phyloP scores from a whole-genome alignment of 2,329 filamentous ascomycete species.

The Tolypocladium endophyticum region DNA sequence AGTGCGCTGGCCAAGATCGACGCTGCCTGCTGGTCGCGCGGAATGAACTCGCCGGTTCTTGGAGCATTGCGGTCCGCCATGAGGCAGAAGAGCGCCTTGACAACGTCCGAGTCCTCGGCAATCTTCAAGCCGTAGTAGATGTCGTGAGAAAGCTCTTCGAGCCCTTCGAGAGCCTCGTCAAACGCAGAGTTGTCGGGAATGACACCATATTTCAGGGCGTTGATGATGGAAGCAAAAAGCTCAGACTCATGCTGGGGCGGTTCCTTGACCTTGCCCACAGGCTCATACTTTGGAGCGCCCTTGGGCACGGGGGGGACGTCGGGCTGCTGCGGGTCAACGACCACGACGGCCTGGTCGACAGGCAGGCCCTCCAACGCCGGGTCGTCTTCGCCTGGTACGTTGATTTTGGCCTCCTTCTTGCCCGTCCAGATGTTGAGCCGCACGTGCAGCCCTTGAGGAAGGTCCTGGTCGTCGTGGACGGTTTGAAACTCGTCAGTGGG shows the following conservation, averaged over 20 bases:
- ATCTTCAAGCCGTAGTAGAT: slow-evolving; percentile 60
- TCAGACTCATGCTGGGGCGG: slow-evolving; percentile 27
- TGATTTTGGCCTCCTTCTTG: slow-evolving; percentile 54
- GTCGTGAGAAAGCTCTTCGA: slow-evolving; percentile 57
- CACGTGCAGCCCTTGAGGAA: slow-evolving; percentile 56
- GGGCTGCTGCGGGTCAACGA: slow-evolving; percentile 37
- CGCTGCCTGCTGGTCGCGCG: slow-evolving; percentile 42
- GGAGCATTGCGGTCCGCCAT: slow-evolving; percentile 24
- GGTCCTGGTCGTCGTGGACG: slow-evolving; percentile 52
- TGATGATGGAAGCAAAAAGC: slow-evolving; percentile 30
- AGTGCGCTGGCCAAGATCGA: slow-evolving; percentile 46
- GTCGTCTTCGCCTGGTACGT: slow-evolving; percentile 43
- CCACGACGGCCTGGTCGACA: slow-evolving; percentile 40
- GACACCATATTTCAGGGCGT: slow-evolving; percentile 35
- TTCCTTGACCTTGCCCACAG: slow-evolving; percentile 45
- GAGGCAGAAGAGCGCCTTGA: slow-evolving; percentile 47
- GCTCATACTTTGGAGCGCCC: slow-evolving; percentile 46
- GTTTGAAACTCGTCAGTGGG: slow-evolving; percentile 54
- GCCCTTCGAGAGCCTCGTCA: slow-evolving; percentile 40
- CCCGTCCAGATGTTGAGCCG: slow-evolving; percentile 55
- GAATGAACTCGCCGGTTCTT: slow-evolving; percentile 14
- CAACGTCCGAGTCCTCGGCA: slow-evolving; percentile 40
- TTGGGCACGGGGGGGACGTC: slow-evolving; percentile 26
- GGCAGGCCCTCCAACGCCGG: slow-evolving; percentile 38
- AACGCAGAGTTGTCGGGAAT: slow-evolving; percentile 22